A percentile compares a stretch with the other conserved stretches of the same genome.
Conservation (phyloP, 768 basidiomycete genomes). For the Russula virescens region DNA sequence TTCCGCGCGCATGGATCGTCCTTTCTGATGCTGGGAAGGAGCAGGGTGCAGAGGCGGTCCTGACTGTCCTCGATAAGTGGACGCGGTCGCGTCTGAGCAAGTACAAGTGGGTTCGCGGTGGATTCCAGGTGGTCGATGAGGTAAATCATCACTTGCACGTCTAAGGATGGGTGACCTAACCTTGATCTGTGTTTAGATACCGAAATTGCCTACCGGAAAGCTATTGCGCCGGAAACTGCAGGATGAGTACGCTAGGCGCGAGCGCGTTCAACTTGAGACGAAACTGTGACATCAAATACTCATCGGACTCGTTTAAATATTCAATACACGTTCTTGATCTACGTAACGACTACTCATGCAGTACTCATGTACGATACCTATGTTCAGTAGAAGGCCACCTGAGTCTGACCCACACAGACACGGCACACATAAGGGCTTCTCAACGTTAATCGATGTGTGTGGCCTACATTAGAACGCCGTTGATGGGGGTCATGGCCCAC, state of each 20-base stretch:
- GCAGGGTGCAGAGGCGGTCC: conserved; percentile 37
- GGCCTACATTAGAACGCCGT: no score
- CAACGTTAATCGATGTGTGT: no score
- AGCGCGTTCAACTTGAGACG: not conserved
- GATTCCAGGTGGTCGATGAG: conserved; percentile 57
- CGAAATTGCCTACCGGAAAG: conserved; percentile 72
- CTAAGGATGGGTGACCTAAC: conserved; percentile 33
- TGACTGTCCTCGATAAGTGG: conserved; percentile 54
- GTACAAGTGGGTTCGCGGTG: conserved; percentile 74
- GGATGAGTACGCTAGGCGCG: conserved; percentile 32
- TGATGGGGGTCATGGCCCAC: no score
- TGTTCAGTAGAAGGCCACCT: no score
- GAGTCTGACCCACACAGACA: no score
- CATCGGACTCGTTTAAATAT: no score
- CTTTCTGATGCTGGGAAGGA: conserved; percentile 50
- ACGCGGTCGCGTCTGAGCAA: conserved; percentile 54
- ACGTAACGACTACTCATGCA: not conserved
- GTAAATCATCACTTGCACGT: conserved; percentile 31
- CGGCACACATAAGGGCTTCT: no score
- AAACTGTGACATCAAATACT: not conserved
- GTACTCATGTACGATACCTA: not conserved
- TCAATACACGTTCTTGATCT: not conserved
- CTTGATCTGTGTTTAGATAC: conserved; percentile 53
- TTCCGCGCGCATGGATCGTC: conserved; percentile 76
- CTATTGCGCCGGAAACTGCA: conserved; percentile 55